phyloP scores from a whole-genome alignment of 2,329 filamentous ascomycete genomes.

The Fusarium paranaense region DNA sequence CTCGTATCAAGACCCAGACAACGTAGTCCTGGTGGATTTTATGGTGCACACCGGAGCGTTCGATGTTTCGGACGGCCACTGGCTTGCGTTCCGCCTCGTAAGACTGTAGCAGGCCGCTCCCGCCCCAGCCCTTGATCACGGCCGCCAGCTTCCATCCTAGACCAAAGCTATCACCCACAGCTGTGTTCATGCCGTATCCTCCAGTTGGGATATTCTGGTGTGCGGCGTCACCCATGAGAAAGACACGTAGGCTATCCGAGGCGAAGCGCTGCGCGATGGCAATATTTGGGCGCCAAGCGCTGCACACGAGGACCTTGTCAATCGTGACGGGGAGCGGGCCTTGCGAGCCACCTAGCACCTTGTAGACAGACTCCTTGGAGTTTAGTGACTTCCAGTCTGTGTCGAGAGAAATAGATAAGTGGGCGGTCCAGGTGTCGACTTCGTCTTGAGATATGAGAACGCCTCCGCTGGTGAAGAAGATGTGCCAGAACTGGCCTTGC shows the following conservation, averaged over 20 bases:
- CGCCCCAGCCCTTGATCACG: slow-evolving; percentile 33
- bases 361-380: slow-evolving; percentile 10
- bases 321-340: slow-evolving; percentile 25
- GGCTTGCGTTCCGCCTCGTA: slow-evolving; percentile 42
- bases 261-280: slow-evolving; percentile 40
- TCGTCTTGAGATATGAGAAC: background rate
- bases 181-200: slow-evolving; percentile 53
- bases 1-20: background rate
- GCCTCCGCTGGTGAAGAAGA: background rate
- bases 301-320: slow-evolving; percentile 39
- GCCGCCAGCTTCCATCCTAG: slow-evolving; percentile 51
- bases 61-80: slow-evolving; percentile 27
- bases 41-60: slow-evolving; percentile 27
- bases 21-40: background rate
- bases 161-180: slow-evolving; percentile 50
- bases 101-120: slow-evolving; percentile 31
- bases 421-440: background rate
- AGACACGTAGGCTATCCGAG: slow-evolving; percentile 50
- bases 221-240: slow-evolving; percentile 51
- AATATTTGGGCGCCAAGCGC: slow-evolving; percentile 37
- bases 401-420: background rate
- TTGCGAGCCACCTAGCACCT: slow-evolving; percentile 9
- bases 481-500: background rate
- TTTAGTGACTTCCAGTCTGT: background rate
- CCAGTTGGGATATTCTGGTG: slow-evolving; percentile 51